Evolutionary conservation across 2,329 filamentous ascomycete genomes (phyloP), one percentile per base, ranked within the genome.

Genomic region (Zymoseptoria crescenta): DNA sequence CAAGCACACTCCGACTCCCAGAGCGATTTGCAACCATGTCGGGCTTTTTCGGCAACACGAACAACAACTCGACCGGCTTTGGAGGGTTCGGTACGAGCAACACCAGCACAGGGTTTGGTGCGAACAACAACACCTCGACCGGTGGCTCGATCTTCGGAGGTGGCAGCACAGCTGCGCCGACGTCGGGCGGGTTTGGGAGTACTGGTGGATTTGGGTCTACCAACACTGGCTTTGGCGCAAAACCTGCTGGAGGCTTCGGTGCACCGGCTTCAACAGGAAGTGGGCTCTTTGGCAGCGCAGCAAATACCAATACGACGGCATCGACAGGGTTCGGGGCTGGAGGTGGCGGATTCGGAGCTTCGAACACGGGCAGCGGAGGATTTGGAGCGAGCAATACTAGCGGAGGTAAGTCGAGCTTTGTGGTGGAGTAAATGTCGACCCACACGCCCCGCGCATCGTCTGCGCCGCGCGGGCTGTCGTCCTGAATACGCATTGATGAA

Each of bases 341-440:
- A 52, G 64, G 63, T 10, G 68, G 69, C 49, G 65, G 66, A 54
- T 69, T 69, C 50, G 67, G 67, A 21, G 56, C 55, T 28, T 49
- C 52, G 13, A 60, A 56, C 35, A 62, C 67, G 41, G 63, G 69
- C 30, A 70, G 69, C 29, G 68, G 72, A 24, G 67, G 71, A n/a
- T 74, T 76, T 48, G 76, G 78, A 57, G 74, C 74, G 5, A 64
- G 69, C 64, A 68, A 70, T 64, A 59, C 61, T n/a, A 62, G 64
- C 20, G 65, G 67, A 56, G 65, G 71, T 56, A 67, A 70, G 45
- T 72, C 67, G 45, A 24, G 24, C 24, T 51, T 51, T 16, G 54
- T 16, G 41, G 24, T 41, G 29, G 1, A 49, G 16, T 48, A 3
- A 1, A 19, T 20, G 49, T 45, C 16, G 16, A 45, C 4, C 10